Evolutionary conservation across 441 rosid species (phyloP).

Genomic region (Viola pubescens): DNA sequence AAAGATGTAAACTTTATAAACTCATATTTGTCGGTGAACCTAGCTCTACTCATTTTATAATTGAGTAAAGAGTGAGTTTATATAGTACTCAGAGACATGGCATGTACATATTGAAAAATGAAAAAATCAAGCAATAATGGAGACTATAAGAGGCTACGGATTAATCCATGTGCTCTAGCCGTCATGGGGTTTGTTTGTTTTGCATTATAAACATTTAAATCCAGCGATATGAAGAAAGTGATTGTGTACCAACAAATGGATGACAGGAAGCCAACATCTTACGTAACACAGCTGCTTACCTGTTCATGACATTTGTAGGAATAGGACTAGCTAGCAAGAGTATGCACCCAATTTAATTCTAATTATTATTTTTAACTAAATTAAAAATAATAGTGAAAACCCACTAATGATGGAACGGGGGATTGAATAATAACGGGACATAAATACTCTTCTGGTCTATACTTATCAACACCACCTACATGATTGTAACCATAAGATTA

Average conservation of each 20-base stretch:
- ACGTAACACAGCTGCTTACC: conserved; percentile 17
- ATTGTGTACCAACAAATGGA: conserved; percentile 8
- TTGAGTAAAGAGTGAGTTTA: no score
- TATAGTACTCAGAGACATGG: neutral
- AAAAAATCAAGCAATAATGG: conserved; percentile 10
- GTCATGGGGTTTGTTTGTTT: conserved; percentile 11
- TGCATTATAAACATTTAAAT: neutral
- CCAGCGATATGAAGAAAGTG: conserved; percentile 4
- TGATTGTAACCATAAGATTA: conserved; percentile 1
- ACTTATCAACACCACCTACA: conserved; percentile 5
- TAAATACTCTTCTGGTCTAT: conserved; percentile 4
- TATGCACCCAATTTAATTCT: neutral
- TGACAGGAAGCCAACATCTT: conserved; percentile 22
- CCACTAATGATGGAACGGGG: neutral
- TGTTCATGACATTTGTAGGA: conserved; percentile 1
- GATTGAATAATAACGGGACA: neutral
- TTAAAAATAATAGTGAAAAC: no score
- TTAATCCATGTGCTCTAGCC: conserved; percentile 27
- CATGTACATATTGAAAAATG: neutral
- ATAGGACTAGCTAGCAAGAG: neutral
- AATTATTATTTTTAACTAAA: no score
- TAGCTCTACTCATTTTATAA: no score
- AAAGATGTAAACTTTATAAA: no score
- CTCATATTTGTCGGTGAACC: no score
- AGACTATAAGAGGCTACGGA: conserved; percentile 14